Base-by-base conservation (phyloP, 1,284 basidiomycete species). In the Boletus smithii region DNA sequence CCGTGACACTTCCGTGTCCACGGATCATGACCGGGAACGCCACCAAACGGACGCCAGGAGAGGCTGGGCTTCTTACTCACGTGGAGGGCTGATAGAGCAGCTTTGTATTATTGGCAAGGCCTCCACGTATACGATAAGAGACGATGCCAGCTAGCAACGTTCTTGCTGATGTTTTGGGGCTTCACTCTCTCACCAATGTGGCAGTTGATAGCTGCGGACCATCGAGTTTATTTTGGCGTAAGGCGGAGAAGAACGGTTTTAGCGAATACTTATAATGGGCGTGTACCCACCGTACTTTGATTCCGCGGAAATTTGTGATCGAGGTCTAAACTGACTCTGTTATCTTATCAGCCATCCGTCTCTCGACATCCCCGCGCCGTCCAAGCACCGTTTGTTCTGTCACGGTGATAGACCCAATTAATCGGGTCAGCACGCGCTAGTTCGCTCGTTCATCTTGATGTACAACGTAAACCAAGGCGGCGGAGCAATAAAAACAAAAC, bases 221-320 rank as follows among this genome's bases (percentile, higher is more conserved):
- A 29, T 34, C 35, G 32, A 31, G 48, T 42, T 30, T 43, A 37
- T 46, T 32, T 35, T 46, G 22, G 11, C 48, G 36, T 42, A 40
- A 46, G 23, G 32, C 39, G 31, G 39, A 45, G 27, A 52, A 51
- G 32, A 14, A 36, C 22, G 9, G 30, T 35, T 10, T 41, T 30
- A 42, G 31, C 32, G 41, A 39, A n/a, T n/a, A n/a, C n/a, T n/a
- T n/a, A 57, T 29, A 20, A n/a, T 41, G 39, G 14, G 39, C 29
- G 39, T 29, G 8, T 11, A 16, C 29, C 40, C 52, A 45, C 35
- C 30, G 14, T 40, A 42, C 33, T 44, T 49, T 36, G 44, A 52
- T 49, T 49, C 63, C 63, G 61, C 62, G 63, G 60, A 60, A 44
- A 42, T 13, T 18, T 29, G 39, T 34, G 62, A 57, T 63, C 48